Percentiles rank a stretch among this genome's conserved stretches.
Conservation (phyloP, 2,329 filamentous ascomycete genomes). For the Boeremia lycopersici region DNA sequence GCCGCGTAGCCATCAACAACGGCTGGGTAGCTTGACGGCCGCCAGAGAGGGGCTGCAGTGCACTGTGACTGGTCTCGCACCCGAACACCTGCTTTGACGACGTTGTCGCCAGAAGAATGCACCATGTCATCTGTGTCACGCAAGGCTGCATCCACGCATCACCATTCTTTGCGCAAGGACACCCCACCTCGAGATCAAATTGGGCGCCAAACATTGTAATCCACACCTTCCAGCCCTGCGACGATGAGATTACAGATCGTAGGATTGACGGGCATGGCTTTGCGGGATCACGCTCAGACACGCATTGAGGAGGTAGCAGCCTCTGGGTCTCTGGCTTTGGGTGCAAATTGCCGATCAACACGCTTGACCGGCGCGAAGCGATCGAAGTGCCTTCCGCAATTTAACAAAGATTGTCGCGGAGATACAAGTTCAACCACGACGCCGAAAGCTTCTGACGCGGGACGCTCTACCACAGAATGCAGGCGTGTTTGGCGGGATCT, state of each 20-base stretch:
- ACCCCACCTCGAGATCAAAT: slow-evolving; percentile 3
- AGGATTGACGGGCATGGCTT: slow-evolving; percentile 1
- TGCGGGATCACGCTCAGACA: slow-evolving; percentile 2
- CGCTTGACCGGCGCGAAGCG: background rate
- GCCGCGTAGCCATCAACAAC: slow-evolving; percentile 7
- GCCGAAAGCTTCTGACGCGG: background rate
- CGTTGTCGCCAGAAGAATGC: background rate
- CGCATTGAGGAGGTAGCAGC: background rate
- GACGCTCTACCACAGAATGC: background rate
- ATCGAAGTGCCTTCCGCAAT: slow-evolving; percentile 7
- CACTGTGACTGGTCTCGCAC: background rate
- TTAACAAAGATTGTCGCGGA: slow-evolving; percentile 4
- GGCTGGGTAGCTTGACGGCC: background rate
- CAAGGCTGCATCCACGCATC: background rate
- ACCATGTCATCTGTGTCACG: slow-evolving; percentile 1
- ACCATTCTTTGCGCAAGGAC: background rate
- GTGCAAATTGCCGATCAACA: slow-evolving; percentile 5
- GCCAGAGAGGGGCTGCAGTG: background rate
- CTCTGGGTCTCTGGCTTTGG: background rate
- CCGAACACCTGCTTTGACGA: background rate
- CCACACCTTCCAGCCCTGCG: slow-evolving; percentile 13
- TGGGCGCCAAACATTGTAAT: slow-evolving; percentile 1
- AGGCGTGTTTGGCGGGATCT: background rate
- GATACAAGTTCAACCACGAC: background rate
- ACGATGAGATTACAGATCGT: slow-evolving; percentile 4